These are phyloP conservation scores for Phytophthora ramorum DNA, from an alignment of 352 stramenopile species.

Conservation along the genomic window DNA sequence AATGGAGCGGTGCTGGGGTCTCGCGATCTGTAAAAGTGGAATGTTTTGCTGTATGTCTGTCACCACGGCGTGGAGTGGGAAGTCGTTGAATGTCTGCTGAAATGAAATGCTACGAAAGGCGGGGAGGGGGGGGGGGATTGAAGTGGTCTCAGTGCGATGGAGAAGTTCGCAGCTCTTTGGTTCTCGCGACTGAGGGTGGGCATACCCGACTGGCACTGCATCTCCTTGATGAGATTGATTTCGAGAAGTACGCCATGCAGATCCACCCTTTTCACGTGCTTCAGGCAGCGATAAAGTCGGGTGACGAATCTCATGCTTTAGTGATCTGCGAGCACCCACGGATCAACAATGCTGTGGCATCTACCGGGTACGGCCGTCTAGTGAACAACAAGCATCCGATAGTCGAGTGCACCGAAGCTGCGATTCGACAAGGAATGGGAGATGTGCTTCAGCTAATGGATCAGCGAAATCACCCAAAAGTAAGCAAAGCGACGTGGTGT, in stretches of 20 bases:
- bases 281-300: neutral
- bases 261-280: conserved; percentile 12
- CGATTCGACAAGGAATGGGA: conserved; percentile 3
- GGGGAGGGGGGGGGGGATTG: neutral
- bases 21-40: neutral
- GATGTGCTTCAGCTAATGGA: conserved; percentile 1
- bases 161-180: neutral
- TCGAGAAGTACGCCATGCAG: conserved; percentile 1
- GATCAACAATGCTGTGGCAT: neutral
- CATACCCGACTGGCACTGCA: conserved; percentile 4
- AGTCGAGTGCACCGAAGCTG: neutral
- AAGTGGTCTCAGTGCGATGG: conserved; percentile 7
- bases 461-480: conserved; percentile 1
- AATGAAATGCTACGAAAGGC: conserved; percentile 1
- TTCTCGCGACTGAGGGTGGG: neutral
- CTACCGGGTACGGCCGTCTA: neutral
- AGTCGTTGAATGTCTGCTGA: conserved; percentile 3
- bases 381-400: neutral
- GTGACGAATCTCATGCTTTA: neutral
- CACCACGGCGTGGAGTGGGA: conserved; percentile 5
- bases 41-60: conserved; percentile 9
- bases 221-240: conserved; percentile 5
- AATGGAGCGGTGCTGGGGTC: conserved; percentile 2
- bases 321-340: neutral
- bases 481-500: neutral